phyloP scores from a whole-genome alignment of 371 early-diverging fungal genomes.

The Lichtheimia ramosa region DNA sequence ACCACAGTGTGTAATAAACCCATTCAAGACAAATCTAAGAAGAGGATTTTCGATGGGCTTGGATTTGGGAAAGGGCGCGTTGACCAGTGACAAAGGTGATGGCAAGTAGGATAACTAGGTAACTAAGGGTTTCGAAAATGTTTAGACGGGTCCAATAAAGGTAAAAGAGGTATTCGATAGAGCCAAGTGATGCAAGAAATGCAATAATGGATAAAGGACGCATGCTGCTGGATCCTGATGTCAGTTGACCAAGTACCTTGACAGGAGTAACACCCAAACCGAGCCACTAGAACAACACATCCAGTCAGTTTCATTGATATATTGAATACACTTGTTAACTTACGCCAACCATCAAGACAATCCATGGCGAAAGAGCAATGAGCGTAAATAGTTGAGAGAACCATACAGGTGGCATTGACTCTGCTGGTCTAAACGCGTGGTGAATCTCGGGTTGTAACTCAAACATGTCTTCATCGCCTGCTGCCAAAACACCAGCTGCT shows the following conservation, averaged over 20 bases:
- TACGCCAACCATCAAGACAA: constrained; percentile 58
- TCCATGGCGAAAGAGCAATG: constrained; percentile 67
- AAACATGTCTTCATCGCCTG: constrained; percentile 51
- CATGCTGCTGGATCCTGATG: constrained; percentile 16
- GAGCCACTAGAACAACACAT: constrained; percentile 62
- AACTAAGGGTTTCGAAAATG: constrained; percentile 70
- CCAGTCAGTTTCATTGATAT: too few relatives aligned
- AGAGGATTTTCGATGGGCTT: constrained; percentile 18
- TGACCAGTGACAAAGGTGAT: constrained; percentile 64
- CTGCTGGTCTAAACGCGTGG: constrained; percentile 65
- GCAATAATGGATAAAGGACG: constrained; percentile 48
- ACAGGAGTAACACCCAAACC: constrained; percentile 49
- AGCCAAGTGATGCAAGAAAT: constrained; percentile 58
- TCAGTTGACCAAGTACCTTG: constrained; percentile 30
- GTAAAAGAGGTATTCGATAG: constrained; percentile 62
- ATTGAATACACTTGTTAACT: constrained; percentile 22
- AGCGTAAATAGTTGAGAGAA: constrained; percentile 60
- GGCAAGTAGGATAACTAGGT: constrained; percentile 52
- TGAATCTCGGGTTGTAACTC: constrained; percentile 63
- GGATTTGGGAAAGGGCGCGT: constrained; percentile 51
- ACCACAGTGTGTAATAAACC: too few relatives aligned
- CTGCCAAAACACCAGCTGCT: constrained; percentile 18
- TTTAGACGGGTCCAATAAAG: constrained; percentile 72
- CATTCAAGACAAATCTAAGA: too few relatives aligned
- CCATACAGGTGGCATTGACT: constrained; percentile 58